Evolutionary conservation across 164 flowering plant genomes (phyloP).

Genomic region (Magnolia changhungtana): DNA sequence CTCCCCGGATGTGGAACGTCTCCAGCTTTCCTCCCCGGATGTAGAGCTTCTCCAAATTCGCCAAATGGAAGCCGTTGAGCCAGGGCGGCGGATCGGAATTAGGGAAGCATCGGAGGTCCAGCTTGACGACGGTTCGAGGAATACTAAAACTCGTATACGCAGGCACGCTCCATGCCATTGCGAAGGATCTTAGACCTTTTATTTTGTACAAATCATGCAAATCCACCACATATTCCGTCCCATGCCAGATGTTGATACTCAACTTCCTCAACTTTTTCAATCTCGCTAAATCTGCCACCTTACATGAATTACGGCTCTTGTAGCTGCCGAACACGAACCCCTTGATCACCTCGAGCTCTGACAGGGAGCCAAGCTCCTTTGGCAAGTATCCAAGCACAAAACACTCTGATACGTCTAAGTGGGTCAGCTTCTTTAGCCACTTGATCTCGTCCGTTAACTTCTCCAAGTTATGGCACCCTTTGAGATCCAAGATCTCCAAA

Average conservation of each 20-base stretch:
- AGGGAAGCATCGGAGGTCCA: background rate
- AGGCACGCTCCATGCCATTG: slow-evolving; percentile 28
- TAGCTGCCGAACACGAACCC: slow-evolving; percentile 35
- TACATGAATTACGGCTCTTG: slow-evolving; percentile 6
- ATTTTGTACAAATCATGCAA: background rate
- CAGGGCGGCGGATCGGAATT: background rate
- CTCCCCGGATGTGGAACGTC: background rate
- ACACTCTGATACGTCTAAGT: slow-evolving; percentile 45
- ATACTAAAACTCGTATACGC: background rate
- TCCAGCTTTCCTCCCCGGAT: background rate
- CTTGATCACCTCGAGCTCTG: slow-evolving; percentile 38
- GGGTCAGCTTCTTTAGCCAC: slow-evolving; percentile 27
- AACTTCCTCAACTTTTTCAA: slow-evolving; percentile 29
- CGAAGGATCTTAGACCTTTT: slow-evolving; percentile 10
- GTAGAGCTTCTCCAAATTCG: background rate
- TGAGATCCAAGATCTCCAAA: slow-evolving; percentile 34
- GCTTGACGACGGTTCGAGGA: background rate
- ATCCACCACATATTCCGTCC: background rate
- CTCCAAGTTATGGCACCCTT: slow-evolving; percentile 40
- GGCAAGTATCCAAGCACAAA: background rate
- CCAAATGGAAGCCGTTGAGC: background rate
- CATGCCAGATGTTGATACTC: slow-evolving; percentile 21
- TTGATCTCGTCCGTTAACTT: slow-evolving; percentile 23
- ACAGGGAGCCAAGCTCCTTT: background rate
- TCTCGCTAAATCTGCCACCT: slow-evolving; percentile 17